Evolutionary conservation across 1,284 basidiomycete genomes (phyloP).

Genomic region (Moesziomyces antarcticus): DNA sequence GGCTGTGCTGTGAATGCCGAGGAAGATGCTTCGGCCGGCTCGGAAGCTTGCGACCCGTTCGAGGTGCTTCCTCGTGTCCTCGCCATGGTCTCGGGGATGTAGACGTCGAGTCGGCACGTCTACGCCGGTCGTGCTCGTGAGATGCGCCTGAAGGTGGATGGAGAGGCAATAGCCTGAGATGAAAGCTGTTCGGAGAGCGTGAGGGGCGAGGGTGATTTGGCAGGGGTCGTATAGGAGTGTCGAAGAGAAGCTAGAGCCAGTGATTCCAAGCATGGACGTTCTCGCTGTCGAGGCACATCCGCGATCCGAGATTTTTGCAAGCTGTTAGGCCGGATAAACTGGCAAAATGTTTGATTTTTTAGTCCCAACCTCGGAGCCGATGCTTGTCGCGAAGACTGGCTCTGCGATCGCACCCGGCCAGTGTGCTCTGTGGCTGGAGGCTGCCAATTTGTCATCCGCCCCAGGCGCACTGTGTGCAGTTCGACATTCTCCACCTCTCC

Average conservation of each 20-base stretch:
- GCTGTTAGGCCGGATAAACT: background rate
- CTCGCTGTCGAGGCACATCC: background rate
- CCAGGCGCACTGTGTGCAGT: background rate
- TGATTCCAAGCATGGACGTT: background rate
- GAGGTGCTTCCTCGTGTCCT: conserved; percentile 16
- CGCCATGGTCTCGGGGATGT: conserved; percentile 10
- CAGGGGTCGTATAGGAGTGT: too few species aligned
- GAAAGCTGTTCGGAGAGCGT: too few species aligned
- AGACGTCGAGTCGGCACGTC: too few species aligned
- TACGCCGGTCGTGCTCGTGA: too few species aligned
- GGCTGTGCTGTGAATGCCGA: background rate
- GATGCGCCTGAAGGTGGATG: too few species aligned
- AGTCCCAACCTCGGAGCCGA: conserved; percentile 28
- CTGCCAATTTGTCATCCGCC: conserved; percentile 45
- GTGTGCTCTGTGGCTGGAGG: conserved; percentile 8
- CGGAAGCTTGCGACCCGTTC: conserved; percentile 26
- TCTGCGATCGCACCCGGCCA: conserved; percentile 20
- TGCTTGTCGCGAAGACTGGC: conserved; percentile 7
- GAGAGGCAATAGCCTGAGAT: too few species aligned
- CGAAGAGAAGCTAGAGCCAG: too few species aligned
- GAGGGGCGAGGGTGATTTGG: too few species aligned
- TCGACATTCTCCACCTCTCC: background rate
- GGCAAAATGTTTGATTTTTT: conserved; percentile 7
- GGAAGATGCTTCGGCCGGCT: conserved; percentile 13
- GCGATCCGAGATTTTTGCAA: conserved; percentile 5